Evolutionary conservation across 352 stramenopile genomes (phyloP), one percentile per base, ranked within the genome.

Genomic region (Stephanocyclus meneghinianus): DNA sequence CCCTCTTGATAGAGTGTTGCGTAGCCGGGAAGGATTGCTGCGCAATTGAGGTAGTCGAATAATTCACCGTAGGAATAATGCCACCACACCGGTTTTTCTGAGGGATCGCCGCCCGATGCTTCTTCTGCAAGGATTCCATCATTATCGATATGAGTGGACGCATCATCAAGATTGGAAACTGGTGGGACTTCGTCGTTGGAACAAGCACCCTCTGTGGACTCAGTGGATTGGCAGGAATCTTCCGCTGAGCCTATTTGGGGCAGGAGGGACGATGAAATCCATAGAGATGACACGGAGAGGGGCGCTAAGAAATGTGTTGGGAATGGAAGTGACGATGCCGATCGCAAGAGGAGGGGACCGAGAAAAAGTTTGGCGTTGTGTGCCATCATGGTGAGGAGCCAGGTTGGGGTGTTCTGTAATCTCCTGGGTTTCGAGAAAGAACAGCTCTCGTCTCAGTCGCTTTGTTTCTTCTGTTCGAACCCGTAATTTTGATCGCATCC

Each of bases 21-120:
- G 37, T 68, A 68, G 3, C 60, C 60, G 16, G 60, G 60, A 9
- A 68, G 30, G 8, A 68, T 68, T 2, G 53, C 8, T 0, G 18
- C 0, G 60, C 60, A 68, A 26, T 56, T 55, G 26, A 68, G n/a
- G 18, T 68, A 56, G 8, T 72, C 64, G 18, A 72, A 72, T 37
- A 72, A 40, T 53, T 72, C 48, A 9, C 35, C 48, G 30, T 62
- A 62, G 50, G 45, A 60, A 35, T 72, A 72, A 26, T 44, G 35
- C 60, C 60, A 68, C 60, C 60, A 68, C 40, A 68, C 26, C 6
- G 60, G 60, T 68, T 68, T 56, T 15, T 15, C 16, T 15, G 44
- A 16, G 6, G 44, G 60, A 21, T 56, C 60, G 32, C 57, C 57
- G 30, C 32, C 32, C 57, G 35, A 65, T 48, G 57, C 32, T 29